Percentiles rank a stretch among this genome's conserved stretches.
Conservation (phyloP, 768 basidiomycete species). For the Leccinum disarticulatum region DNA sequence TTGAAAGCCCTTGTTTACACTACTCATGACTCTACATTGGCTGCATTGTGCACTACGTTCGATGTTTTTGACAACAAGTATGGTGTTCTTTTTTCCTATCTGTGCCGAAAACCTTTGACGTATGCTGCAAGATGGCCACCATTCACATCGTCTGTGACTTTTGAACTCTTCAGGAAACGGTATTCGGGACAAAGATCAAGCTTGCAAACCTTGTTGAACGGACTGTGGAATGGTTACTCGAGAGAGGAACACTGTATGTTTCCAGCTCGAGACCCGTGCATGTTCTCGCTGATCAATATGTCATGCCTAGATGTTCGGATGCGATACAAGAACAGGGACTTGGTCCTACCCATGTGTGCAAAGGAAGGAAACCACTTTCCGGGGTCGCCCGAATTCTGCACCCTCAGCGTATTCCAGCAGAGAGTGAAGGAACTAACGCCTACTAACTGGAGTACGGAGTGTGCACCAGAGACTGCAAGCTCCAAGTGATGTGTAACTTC, state of each 20-base stretch:
- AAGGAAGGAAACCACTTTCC: constrained; percentile 64
- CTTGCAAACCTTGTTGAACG: constrained; percentile 44
- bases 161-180: constrained; percentile 63
- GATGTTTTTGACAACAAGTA: constrained; percentile 74
- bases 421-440: constrained; percentile 68
- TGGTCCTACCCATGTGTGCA: constrained; percentile 64
- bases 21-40: constrained; percentile 73
- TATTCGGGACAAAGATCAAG: constrained; percentile 10
- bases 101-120: not conserved
- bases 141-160: constrained; percentile 71
- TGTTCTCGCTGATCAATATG: not conserved
- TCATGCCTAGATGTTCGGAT: constrained; percentile 57
- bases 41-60: constrained; percentile 60
- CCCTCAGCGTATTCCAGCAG: constrained; percentile 58
- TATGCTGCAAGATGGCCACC: constrained; percentile 59
- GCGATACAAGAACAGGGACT: constrained; percentile 69
- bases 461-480: constrained; percentile 33
- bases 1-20: constrained; percentile 67
- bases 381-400: constrained; percentile 74
- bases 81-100: constrained; percentile 13
- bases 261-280: not conserved
- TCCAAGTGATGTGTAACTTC: constrained; percentile 4
- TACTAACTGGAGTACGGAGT: constrained; percentile 64
- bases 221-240: constrained; percentile 33
- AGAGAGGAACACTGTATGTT: constrained; percentile 46